Conservation (phyloP, 1,284 basidiomycete genomes). For the Pseudozyma sp. region DNA sequence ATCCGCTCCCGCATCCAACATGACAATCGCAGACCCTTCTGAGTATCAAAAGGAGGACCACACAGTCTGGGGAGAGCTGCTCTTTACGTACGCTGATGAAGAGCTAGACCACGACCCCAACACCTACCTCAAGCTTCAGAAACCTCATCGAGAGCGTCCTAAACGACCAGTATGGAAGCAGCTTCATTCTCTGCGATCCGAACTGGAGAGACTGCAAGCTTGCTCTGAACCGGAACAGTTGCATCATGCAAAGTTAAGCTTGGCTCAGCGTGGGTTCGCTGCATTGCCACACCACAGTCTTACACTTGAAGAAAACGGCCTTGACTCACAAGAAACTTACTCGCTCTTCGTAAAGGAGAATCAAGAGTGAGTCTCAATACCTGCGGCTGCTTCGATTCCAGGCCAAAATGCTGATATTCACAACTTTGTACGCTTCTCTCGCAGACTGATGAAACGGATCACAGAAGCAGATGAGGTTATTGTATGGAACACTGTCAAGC, state of each 20-base stretch:
- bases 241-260: neutral
- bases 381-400: neutral
- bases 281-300: slow-evolving; percentile 20
- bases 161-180: slow-evolving; percentile 25
- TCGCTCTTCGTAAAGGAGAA: slow-evolving; percentile 29
- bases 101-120: slow-evolving; percentile 29
- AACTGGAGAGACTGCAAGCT: slow-evolving; percentile 10
- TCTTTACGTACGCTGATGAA: slow-evolving; percentile 26
- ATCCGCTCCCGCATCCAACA: neutral
- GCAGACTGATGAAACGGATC: slow-evolving; percentile 24
- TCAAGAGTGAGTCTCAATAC: neutral
- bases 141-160: slow-evolving; percentile 27
- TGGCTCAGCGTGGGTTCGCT: slow-evolving; percentile 27
- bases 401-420: neutral
- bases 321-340: slow-evolving; percentile 24
- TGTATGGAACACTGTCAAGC: slow-evolving; percentile 33
- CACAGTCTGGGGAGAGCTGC: slow-evolving; percentile 23
- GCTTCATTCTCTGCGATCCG: slow-evolving; percentile 22
- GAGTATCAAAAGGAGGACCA: neutral
- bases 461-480: slow-evolving; percentile 36
- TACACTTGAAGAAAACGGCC: slow-evolving; percentile 10
- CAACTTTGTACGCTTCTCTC: neutral
- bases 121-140: slow-evolving; percentile 21
- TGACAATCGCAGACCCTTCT: slow-evolving; percentile 8
- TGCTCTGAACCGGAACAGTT: slow-evolving; percentile 10